Conservation (phyloP, 805 yeast genomes). For the Kodamaea laetipori region DNA sequence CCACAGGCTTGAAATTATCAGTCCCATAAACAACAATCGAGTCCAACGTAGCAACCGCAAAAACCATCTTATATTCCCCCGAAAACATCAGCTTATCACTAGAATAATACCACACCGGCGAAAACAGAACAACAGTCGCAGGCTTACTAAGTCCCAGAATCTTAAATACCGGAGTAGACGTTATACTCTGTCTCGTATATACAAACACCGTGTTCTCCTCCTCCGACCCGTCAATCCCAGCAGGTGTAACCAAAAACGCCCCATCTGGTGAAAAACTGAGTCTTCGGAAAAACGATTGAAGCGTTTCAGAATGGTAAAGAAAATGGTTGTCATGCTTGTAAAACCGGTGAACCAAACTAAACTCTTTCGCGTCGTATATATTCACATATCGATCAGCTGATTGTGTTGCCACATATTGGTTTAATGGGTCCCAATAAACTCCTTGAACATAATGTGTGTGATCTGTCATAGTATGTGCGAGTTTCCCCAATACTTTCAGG, state of each 20-base stretch:
- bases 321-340: conserved; percentile 16
- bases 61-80: conserved; percentile 77
- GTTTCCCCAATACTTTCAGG: conserved; percentile 44
- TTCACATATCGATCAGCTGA: conserved; percentile 85
- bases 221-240: conserved; percentile 18
- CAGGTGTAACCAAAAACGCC: conserved; percentile 63
- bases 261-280: conserved; percentile 92
- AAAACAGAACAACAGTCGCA: conserved; percentile 79
- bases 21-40: conserved; percentile 83
- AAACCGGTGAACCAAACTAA: conserved; percentile 17
- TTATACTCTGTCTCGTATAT: conserved; percentile 69
- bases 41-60: conserved; percentile 93
- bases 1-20: conserved; percentile 65
- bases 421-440: conserved; percentile 90
- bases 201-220: conserved; percentile 78
- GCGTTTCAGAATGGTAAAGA: conserved; percentile 80
- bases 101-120: conserved; percentile 58
- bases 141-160: conserved; percentile 82
- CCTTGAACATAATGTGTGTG: conserved; percentile 95
- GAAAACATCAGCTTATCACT: conserved; percentile 41
- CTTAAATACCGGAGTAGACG: conserved; percentile 71
- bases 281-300: conserved; percentile 88
- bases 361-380: conserved; percentile 44
- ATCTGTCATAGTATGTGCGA: conserved; percentile 61
- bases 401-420: conserved; percentile 78